Percentiles rank a stretch among this genome's conserved stretches.
Evolutionary conservation across 768 basidiomycete genomes (phyloP).

Genomic region (Chalciporus chontae): DNA sequence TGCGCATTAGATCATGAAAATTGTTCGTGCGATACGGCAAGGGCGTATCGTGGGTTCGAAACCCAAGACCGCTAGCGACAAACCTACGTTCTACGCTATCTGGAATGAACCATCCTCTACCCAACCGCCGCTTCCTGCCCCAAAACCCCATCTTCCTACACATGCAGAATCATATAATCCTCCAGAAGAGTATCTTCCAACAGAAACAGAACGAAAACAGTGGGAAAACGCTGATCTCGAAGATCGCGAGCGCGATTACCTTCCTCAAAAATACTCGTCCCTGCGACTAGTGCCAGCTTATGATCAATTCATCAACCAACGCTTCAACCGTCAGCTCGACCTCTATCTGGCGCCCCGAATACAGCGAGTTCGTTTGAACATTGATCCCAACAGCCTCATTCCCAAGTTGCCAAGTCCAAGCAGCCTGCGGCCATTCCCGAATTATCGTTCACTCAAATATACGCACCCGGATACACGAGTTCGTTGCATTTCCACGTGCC

Average conservation of each 20-base stretch:
- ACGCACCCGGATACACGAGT: conserved; percentile 64
- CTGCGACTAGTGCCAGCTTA: conserved; percentile 92
- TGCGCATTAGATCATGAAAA: conserved; percentile 86
- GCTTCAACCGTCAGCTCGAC: conserved; percentile 92
- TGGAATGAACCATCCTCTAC: conserved; percentile 80
- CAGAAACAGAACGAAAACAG: conserved; percentile 71
- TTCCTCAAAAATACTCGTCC: conserved; percentile 81
- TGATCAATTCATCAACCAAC: conserved; percentile 86
- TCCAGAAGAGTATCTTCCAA: conserved; percentile 92
- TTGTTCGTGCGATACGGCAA: conserved; percentile 95
- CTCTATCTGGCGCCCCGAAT: conserved; percentile 94
- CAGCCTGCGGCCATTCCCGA: conserved; percentile 93
- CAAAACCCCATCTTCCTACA: conserved; percentile 83
- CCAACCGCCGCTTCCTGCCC: conserved; percentile 89
- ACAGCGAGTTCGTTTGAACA: conserved; percentile 81
- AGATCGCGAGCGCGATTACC: conserved; percentile 85
- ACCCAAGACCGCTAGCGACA: conserved; percentile 63
- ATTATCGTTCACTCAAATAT: conserved; percentile 71
- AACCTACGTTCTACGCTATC: conserved; percentile 77
- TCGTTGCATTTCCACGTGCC: conserved; percentile 75
- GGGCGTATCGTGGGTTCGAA: conserved; percentile 91
- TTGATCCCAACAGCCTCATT: conserved; percentile 87
- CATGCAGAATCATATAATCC: conserved; percentile 99
- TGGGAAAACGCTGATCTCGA: conserved; percentile 85
- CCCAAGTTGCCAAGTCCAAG: conserved; percentile 92